Percentiles rank a stretch among this genome's conserved stretches.
These are phyloP conservation scores for Zygotorulaspora florentina DNA, from an alignment of 805 yeast species.

Conservation along the genomic window DNA sequence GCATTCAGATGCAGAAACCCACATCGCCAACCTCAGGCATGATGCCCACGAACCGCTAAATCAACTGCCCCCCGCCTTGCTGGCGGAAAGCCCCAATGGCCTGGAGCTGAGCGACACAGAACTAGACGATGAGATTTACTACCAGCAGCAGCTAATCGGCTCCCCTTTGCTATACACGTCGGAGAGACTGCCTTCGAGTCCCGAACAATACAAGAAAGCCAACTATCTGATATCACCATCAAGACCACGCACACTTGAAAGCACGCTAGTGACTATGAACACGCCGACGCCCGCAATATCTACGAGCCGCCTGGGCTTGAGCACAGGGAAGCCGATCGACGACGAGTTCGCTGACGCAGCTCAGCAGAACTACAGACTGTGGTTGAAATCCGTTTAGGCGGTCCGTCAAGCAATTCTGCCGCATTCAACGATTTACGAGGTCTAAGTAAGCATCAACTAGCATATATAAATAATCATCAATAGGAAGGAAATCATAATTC, in stretches of 20 bases:
- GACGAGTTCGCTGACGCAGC: constrained; percentile 27
- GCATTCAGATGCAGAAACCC: not conserved
- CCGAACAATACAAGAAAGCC: constrained; percentile 3
- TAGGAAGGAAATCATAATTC: no score
- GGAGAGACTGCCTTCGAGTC: constrained; percentile 2
- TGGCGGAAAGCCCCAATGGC: constrained; percentile 10
- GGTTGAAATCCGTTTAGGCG: constrained; percentile 16
- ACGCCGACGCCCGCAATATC: constrained; percentile 1
- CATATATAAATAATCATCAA: no score
- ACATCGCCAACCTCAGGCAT: not conserved
- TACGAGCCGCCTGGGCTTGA: not conserved
- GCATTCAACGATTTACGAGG: no score
- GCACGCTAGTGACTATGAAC: constrained; percentile 1
- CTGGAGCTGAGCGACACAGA: constrained; percentile 5
- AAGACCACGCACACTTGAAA: not conserved
- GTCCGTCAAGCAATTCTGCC: not conserved
- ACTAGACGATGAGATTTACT: constrained; percentile 6
- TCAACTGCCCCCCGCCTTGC: constrained; percentile 10
- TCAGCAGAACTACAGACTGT: constrained; percentile 31
- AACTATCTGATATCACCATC: constrained; percentile 6
- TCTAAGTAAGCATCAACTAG: no score
- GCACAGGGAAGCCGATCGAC: constrained; percentile 5
- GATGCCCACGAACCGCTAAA: not conserved
- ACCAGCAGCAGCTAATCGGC: constrained; percentile 8
- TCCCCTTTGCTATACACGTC: constrained; percentile 7